phyloP scores from a whole-genome alignment of 257 asterid genomes.

The Solanum pennellii region DNA sequence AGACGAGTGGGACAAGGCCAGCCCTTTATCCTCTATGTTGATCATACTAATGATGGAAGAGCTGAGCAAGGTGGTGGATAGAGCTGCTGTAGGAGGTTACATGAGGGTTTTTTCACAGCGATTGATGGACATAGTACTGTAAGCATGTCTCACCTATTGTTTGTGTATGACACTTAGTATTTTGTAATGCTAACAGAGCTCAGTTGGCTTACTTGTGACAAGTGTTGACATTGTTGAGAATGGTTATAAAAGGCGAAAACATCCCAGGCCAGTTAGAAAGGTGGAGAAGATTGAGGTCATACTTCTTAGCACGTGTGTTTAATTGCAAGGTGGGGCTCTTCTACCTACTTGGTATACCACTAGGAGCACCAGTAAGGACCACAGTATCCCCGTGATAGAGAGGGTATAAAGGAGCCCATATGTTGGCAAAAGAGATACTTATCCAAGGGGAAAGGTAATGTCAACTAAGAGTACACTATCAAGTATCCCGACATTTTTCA shows the following conservation, averaged over 20 bases:
- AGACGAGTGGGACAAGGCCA: not conserved
- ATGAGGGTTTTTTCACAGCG: not conserved
- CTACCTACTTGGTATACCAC: not conserved
- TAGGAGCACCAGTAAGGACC: not conserved
- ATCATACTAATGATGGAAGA: not conserved
- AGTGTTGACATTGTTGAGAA: not conserved
- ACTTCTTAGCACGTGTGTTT: not conserved
- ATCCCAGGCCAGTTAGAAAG: not conserved
- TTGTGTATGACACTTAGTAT: not conserved
- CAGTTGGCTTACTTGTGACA: not conserved
- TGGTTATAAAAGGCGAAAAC: not conserved
- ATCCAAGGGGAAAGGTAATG: not conserved
- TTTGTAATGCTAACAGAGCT: not conserved
- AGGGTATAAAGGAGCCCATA: not conserved
- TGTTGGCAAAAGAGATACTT: not conserved
- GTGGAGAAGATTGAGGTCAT: not conserved
- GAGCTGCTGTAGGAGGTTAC: not conserved
- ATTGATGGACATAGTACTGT: not conserved
- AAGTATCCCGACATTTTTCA: not conserved
- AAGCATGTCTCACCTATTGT: not conserved
- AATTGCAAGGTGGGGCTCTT: not conserved
- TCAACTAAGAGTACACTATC: not conserved
- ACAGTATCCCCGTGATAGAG: not conserved
- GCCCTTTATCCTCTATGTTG: not conserved
- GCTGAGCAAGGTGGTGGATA: not conserved